phyloP scores from a whole-genome alignment of 192 early-diverging fungal genomes.

The Rhizoclosmatium globosum region DNA sequence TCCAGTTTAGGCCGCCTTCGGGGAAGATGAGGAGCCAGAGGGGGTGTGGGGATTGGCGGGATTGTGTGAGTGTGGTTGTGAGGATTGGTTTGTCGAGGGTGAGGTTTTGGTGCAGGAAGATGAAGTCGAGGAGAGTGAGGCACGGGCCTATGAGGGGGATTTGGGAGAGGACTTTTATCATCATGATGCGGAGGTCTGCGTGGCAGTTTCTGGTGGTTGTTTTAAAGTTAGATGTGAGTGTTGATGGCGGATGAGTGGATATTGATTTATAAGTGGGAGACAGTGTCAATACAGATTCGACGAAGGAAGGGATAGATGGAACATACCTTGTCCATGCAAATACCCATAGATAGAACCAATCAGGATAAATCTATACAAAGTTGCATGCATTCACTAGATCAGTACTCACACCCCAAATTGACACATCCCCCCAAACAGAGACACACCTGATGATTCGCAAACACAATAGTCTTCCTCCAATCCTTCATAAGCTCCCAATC shows the following conservation, averaged over 20 bases:
- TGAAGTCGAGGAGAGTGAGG: constrained; percentile 92
- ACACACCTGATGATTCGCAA: constrained; percentile 58
- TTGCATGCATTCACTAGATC: neutral
- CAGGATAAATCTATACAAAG: constrained; percentile 29
- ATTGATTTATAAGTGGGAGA: constrained; percentile 1
- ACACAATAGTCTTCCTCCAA: constrained; percentile 42
- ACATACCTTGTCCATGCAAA: constrained; percentile 43
- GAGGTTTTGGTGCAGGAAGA: constrained; percentile 89
- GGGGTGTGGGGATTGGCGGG: constrained; percentile 49
- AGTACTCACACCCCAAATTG: neutral
- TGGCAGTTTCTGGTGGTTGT: constrained; percentile 65
- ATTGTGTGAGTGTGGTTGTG: constrained; percentile 49
- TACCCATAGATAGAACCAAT: constrained; percentile 70
- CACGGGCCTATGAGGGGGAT: constrained; percentile 87
- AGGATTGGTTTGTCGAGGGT: constrained; percentile 73
- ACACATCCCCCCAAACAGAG: neutral
- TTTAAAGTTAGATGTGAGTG: constrained; percentile 49
- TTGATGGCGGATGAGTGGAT: too few relatives aligned
- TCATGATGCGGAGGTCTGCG: constrained; percentile 88
- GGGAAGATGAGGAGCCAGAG: constrained; percentile 95
- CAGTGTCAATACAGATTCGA: too few relatives aligned
- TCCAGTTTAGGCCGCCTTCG: constrained; percentile 90
- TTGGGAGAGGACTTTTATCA: constrained; percentile 80
- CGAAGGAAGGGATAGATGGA: neutral
- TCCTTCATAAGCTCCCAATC: constrained; percentile 44